These are phyloP conservation scores for Tetrahymena malaccensis DNA, from an alignment of 73 alveolate species.

Conservation along the genomic window DNA sequence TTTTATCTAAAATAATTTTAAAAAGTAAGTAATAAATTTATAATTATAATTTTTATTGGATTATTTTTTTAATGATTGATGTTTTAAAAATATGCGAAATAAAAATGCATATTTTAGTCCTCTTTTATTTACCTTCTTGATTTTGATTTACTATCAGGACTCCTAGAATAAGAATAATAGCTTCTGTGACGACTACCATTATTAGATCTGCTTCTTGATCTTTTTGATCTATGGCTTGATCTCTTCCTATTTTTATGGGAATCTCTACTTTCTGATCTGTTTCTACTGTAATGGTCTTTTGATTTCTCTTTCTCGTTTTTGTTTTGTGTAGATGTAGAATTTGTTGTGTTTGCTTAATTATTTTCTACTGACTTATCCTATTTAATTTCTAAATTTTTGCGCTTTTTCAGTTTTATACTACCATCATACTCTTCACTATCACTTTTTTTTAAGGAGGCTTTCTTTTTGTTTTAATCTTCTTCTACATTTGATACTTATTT, in stretches of 20 bases:
- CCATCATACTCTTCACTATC: neutral
- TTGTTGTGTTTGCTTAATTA: neutral
- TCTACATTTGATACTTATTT: neutral
- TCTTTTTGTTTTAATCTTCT: neutral
- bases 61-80: too few species aligned
- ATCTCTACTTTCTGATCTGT: neutral
- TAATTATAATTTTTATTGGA: too few species aligned
- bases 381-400: neutral
- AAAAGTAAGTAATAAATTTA: too few species aligned
- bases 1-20: neutral
- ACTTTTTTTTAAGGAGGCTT: neutral
- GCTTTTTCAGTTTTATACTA: neutral
- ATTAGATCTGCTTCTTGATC: neutral
- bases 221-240: neutral
- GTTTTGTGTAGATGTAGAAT: neutral
- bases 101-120: neutral
- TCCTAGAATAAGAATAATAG: neutral
- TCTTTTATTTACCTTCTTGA: neutral
- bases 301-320: neutral
- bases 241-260: neutral
- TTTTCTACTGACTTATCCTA: neutral
- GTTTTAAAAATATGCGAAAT: neutral
- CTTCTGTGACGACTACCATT: neutral
- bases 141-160: neutral
- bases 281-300: neutral